Conservation (phyloP, 306 rosid species). For the Cicer bijugum region DNA sequence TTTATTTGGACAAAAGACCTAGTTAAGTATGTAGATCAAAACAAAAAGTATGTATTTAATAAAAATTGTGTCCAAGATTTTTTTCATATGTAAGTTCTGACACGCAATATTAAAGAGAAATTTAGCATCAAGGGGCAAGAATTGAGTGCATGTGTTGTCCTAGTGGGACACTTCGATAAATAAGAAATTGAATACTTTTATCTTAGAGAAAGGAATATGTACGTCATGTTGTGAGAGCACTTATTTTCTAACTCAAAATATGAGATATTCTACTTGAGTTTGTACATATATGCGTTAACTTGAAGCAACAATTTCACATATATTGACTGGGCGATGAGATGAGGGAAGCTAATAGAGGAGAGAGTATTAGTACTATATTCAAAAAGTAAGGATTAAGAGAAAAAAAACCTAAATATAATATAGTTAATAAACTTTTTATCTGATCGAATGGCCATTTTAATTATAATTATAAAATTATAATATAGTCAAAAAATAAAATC, state of each 20-base stretch:
- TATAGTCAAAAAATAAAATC: no score
- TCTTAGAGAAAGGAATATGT: conserved; percentile 14
- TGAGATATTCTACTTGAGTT: neutral
- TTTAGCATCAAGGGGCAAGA: conserved; percentile 7
- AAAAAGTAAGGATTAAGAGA: no score
- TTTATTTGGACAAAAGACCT: no score
- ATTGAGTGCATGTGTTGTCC: conserved; percentile 28
- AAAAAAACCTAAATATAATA: no score
- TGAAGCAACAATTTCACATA: conserved; percentile 18
- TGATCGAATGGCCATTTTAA: no score
- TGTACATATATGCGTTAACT: conserved; percentile 4
- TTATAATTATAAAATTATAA: no score
- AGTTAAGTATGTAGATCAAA: no score
- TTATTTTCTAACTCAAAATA: conserved; percentile 9
- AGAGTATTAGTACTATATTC: no score
- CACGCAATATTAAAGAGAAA: neutral
- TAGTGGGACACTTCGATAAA: conserved; percentile 4
- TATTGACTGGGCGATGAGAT: neutral
- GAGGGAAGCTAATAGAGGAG: neutral
- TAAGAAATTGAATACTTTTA: conserved; percentile 15
- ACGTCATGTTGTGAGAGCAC: neutral
- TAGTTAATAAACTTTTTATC: no score
- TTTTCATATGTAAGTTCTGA: neutral
- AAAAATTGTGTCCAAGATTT: no score
- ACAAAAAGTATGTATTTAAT: no score